phyloP scores from a whole-genome alignment of 2,329 filamentous ascomycete genomes.

The Trichoderma citrinoviride region DNA sequence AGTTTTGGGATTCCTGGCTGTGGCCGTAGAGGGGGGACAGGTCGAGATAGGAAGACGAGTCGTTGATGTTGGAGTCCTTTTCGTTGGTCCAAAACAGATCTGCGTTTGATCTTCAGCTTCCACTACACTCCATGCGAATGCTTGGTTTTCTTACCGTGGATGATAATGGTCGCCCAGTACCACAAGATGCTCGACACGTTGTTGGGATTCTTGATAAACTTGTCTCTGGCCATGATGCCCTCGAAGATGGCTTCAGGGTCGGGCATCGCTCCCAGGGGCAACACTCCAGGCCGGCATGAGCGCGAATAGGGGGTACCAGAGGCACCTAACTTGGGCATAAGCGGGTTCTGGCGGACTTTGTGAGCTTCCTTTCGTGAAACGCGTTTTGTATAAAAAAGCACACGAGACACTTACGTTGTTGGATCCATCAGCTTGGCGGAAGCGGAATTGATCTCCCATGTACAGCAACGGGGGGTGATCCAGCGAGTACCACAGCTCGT shows the following conservation, averaged over 20 bases:
- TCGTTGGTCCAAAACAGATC: slow-evolving; percentile 71
- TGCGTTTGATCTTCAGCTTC: slow-evolving; percentile 24
- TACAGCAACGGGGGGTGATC: slow-evolving; percentile 70
- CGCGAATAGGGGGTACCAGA: slow-evolving; percentile 67
- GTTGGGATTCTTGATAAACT: slow-evolving; percentile 62
- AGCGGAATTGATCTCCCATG: slow-evolving; percentile 60
- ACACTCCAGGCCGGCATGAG: slow-evolving; percentile 57
- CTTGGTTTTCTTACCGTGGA: slow-evolving; percentile 54
- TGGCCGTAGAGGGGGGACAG: slow-evolving; percentile 70
- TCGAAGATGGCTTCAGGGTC: slow-evolving; percentile 65
- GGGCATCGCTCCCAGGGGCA: slow-evolving; percentile 63
- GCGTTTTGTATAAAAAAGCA: not conserved
- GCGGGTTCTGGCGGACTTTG: slow-evolving; percentile 51
- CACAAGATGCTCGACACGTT: slow-evolving; percentile 70
- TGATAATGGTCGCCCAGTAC: slow-evolving; percentile 71
- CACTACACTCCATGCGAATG: not conserved
- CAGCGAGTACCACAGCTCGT: slow-evolving; percentile 67
- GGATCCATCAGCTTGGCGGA: slow-evolving; percentile 67
- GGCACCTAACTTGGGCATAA: slow-evolving; percentile 62
- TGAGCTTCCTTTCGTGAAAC: not conserved
- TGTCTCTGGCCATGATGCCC: slow-evolving; percentile 52
- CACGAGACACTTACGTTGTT: slow-evolving; percentile 51
- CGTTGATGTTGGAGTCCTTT: slow-evolving; percentile 56
- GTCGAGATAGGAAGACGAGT: slow-evolving; percentile 71
- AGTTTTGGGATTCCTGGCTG: slow-evolving; percentile 63